Evolutionary conservation across 2,329 filamentous ascomycete genomes (phyloP), one percentile per base, ranked within the genome.

Genomic region (Nothopassalora personata): DNA sequence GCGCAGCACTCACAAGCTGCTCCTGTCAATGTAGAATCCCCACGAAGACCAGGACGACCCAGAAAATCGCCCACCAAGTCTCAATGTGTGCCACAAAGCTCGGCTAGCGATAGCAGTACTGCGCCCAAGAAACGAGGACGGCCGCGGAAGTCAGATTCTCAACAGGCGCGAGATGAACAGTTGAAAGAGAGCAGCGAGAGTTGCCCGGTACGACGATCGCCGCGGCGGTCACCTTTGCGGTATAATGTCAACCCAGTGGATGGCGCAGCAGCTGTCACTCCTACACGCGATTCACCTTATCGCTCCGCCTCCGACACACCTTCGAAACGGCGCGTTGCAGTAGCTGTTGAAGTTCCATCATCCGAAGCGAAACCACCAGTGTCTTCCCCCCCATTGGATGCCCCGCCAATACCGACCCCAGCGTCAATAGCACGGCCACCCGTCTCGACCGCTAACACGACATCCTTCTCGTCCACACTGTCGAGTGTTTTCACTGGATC

Each of bases 401-500:
- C 58, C 11, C 34, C 51, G 45, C 50, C 49, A 28, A 43, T 60
- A 15, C 23, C 52, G 36, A 54, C 53, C 54, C 47, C 56, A 58
- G 39, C 53, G n/a, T 19, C 59, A n/a, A 54, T 46, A 18, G 43
- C 50, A 15, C 55, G 23, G 31, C 30, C 53, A 52, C 33, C 49
- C 11, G 34, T 46, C 19, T 39, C 50, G 5, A 54, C 47, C 6
- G 56, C 52, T 11, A 57, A 43, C 15, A 48, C 60, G 2, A n/a
- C 56, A 8, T 67, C 66, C 7, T 68, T 66, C 53, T 64, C 66
- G 5, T 68, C 70, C 47, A 73, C 70, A 1, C 64, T 71, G 3
- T 71, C 72, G 0, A 70, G 64, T 30, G 57, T 68, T 5, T 67
- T 68, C 8, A 36, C 67, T 30, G 69, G 66, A 62, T 71, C 67